phyloP scores from a whole-genome alignment of 2,329 filamentous ascomycete species.

The Pseudofabraea citricarpa region DNA sequence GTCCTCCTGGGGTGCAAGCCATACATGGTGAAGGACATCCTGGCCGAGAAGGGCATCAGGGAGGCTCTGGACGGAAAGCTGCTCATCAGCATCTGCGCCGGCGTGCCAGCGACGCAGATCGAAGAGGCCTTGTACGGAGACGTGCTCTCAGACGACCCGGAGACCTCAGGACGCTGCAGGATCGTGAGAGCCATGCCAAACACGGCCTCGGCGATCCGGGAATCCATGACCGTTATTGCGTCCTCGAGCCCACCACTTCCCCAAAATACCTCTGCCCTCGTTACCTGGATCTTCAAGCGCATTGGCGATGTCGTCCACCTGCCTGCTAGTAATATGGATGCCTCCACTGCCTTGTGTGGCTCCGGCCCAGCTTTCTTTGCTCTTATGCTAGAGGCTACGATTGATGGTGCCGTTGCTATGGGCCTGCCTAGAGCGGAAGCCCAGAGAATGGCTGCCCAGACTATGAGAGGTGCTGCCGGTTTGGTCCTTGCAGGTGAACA shows the following conservation, averaged over 20 bases:
- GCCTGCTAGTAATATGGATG: constrained; percentile 65
- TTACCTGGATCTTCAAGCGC: constrained; percentile 72
- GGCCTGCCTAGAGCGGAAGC: constrained; percentile 69
- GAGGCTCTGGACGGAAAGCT: constrained; percentile 75
- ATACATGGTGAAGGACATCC: constrained; percentile 64
- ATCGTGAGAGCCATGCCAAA: constrained; percentile 83
- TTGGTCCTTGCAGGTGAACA: constrained; percentile 68
- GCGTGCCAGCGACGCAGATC: constrained; percentile 67
- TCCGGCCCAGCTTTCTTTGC: constrained; percentile 74
- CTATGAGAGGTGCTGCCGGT: constrained; percentile 68
- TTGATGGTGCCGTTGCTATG: constrained; percentile 76
- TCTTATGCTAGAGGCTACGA: constrained; percentile 68
- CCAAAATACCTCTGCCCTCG: constrained; percentile 46
- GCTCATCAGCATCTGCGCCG: constrained; percentile 76
- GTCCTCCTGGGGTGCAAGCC: constrained; percentile 80
- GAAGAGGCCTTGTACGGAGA: constrained; percentile 57
- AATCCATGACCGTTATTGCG: constrained; percentile 79
- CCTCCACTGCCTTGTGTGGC: constrained; percentile 67
- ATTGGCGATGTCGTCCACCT: constrained; percentile 69
- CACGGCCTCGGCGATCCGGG: constrained; percentile 71
- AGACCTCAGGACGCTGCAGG: constrained; percentile 36
- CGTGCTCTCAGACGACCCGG: constrained; percentile 36
- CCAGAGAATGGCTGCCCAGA: constrained; percentile 72
- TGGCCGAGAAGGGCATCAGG: constrained; percentile 62
- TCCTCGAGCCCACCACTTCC: constrained; percentile 54